Conservation (phyloP, 768 basidiomycete species). For the Boletellus ananas region DNA sequence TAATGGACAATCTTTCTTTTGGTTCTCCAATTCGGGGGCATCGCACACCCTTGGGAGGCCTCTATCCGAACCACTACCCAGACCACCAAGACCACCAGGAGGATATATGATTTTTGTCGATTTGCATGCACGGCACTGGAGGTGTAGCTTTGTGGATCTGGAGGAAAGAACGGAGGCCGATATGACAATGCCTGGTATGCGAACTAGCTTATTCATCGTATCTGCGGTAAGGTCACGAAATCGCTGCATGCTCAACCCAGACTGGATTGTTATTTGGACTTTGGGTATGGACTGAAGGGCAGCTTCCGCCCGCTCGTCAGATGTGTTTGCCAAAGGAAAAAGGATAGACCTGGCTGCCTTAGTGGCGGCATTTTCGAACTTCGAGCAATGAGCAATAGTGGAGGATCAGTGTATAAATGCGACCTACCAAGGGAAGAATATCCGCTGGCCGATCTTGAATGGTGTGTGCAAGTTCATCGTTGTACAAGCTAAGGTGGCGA, state of each 20-base stretch:
- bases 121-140: constrained; percentile 91
- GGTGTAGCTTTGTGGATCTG: constrained; percentile 84
- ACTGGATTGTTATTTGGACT: constrained; percentile 83
- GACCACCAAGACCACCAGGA: constrained; percentile 72
- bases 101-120: constrained; percentile 77
- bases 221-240: constrained; percentile 93
- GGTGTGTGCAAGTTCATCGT: constrained; percentile 89
- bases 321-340: constrained; percentile 66
- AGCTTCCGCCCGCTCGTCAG: constrained; percentile 42
- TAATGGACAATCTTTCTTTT: constrained; percentile 90
- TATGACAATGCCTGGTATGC: constrained; percentile 97
- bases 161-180: constrained; percentile 93
- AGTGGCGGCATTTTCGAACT: constrained; percentile 93
- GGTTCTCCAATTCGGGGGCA: constrained; percentile 71
- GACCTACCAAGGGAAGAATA: constrained; percentile 75
- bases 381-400: constrained; percentile 1
- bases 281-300: constrained; percentile 55
- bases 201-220: constrained; percentile 93
- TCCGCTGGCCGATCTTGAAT: constrained; percentile 90
- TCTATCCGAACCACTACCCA: constrained; percentile 82
- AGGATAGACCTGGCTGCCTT: constrained; percentile 80
- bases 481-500: constrained; percentile 73
- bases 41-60: constrained; percentile 88
- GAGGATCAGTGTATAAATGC: not conserved
- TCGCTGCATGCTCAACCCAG: constrained; percentile 89